Base-by-base conservation (phyloP, 2,329 filamentous ascomycete species). In the Ilyonectria destructans region DNA sequence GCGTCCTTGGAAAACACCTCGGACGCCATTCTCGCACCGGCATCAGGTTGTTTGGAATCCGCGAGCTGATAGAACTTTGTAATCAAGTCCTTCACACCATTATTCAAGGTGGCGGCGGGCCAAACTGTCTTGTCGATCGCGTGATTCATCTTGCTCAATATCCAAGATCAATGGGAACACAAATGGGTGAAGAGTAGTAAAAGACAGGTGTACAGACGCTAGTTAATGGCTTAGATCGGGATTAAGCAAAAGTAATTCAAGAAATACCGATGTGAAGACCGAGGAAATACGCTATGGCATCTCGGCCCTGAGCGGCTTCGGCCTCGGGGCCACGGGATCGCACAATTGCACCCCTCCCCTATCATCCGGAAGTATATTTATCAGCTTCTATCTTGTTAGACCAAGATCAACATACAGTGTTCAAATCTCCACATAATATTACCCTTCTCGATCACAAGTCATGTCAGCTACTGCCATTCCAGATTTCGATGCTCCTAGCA, bases 401-500 rank as follows among this genome's bases (percentile, higher is more conserved):
- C 15, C 13, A 15, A 12, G 4, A 12, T 10, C 9, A 9, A 33
- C 13, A 1, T 40, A 40, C 10, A 12, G 15, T 6, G 15, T 12
- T 6, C 15, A n/a, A 6, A 40, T 40, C 13, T 40, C 37, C 37
- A 10, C 13, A n/a, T 15, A 29, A n/a, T 13, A 26, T 26, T 26
- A 4, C 26, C 26, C 26, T 26, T 26, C 26, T 26, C 26, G 26
- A 15, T 8, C 15, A 6, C 13, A n/a, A 40, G 15, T 12, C 48
- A 54, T 54, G 51, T 8, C 26, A 17, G 8, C 15, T 19, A 9
- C 51, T 8, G 19, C 21, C 51, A 37, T 21, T 2, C 51, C 31
- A 7, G 29, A 54, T 35, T 54, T 54, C 13, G 51, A 54, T 15
- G 51, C 51, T 35, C 51, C 51, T 6, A 21, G 51, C 51, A 19